phyloP scores from a whole-genome alignment of 1,139 yeast species.

The Scheffersomyces stambukii region DNA sequence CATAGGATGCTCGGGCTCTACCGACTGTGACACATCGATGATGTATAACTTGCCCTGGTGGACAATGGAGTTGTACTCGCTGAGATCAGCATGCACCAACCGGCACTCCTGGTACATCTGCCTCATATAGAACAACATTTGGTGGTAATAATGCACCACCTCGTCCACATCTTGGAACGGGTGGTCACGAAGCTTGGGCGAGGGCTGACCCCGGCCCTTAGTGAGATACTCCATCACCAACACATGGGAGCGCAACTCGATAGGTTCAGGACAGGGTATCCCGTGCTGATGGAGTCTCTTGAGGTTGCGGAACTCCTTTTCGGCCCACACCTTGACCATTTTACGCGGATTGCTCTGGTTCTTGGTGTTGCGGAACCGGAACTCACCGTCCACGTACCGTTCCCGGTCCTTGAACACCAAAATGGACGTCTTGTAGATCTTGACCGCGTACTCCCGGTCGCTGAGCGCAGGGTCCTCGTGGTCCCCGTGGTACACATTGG shows the following conservation, averaged over 20 bases:
- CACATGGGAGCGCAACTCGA: conserved; percentile 84
- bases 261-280: conserved; percentile 89
- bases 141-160: conserved; percentile 64
- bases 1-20: conserved; percentile 98
- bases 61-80: conserved; percentile 90
- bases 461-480: conserved; percentile 48
- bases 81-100: conserved; percentile 92
- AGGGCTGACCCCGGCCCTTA: conserved; percentile 76
- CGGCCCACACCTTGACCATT: conserved; percentile 99
- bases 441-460: conserved; percentile 74
- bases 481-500: conserved; percentile 92
- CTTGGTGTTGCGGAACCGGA: conserved; percentile 79
- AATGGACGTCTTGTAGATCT: conserved; percentile 93
- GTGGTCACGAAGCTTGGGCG: conserved; percentile 85
- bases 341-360: conserved; percentile 90
- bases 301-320: conserved; percentile 90
- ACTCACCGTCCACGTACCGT: conserved; percentile 94
- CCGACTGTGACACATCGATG: conserved; percentile 96
- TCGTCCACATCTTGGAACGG: conserved; percentile 63
- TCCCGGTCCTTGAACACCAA: conserved; percentile 94
- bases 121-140: conserved; percentile 81
- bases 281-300: conserved; percentile 75
- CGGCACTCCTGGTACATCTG: conserved; percentile 83
- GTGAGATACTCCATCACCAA: conserved; percentile 90
- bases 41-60: conserved; percentile 79